Base-by-base conservation (phyloP, 2,329 filamentous ascomycete genomes). In the Trichoderma endophyticum region DNA sequence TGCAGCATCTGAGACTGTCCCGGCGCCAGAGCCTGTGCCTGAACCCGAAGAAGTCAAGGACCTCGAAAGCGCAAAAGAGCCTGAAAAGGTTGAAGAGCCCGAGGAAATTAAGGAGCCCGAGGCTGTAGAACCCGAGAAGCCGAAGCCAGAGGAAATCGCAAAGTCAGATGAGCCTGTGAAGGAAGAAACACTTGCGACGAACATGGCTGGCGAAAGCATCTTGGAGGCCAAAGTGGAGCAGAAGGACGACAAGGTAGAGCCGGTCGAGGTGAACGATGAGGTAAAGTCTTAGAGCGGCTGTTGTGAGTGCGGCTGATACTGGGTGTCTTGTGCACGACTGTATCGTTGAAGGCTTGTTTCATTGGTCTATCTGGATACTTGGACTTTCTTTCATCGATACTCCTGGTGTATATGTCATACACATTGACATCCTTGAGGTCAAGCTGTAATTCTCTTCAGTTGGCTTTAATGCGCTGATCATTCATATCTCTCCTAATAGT, bases 121-220 rank as follows among this genome's bases (percentile, higher is more conserved):
- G 5, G 14, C n/a, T 14, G 39, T 6, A 9, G 71, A 67, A 15
- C 28, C 36, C 0, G 54, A 62, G n/a, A n/a, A 48, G 39, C 15
- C 34, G 14, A 26, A 34, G 39, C 21, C 54, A 9, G 70, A 70
- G 11, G 66, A 72, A 18, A 6, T 21, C 14, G 24, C 72, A 11
- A 59, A 56, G 26, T n/a, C 57, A 15, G 21, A 73, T 24, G 73
- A 74, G 28, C 60, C 60, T 15, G 59, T 28, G 5, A 63, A 67
- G 70, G 73, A 76, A 24, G 82, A 84, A 77, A 82, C 82, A 0
- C 77, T 84, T 21, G 82, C 78, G 28, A 77, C 80, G 12, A 84
- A 85, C 73, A 82, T 78, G 65, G 84, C 83, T 7, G 84, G 84
- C 3, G 84, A 85, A 76, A 80, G 81, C 36, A 78, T 86, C n/a